Percentiles rank a stretch among this genome's conserved stretches.
Conservation (phyloP, 78 protist genomes). For the Pigoraptor vietnamica region DNA sequence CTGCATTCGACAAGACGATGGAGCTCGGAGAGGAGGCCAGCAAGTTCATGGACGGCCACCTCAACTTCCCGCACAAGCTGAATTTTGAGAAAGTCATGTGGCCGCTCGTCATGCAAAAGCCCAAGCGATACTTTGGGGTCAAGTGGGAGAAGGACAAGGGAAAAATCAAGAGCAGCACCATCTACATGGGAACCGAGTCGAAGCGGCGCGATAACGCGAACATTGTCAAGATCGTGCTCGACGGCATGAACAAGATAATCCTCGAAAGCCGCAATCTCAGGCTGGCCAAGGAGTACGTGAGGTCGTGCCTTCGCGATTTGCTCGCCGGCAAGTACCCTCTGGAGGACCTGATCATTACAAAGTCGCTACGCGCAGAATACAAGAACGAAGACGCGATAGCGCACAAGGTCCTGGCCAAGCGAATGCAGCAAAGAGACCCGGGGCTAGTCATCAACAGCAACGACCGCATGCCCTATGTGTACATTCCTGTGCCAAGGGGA, state of each 20-base stretch:
- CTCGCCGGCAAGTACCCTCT: not conserved
- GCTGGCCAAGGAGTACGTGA: not conserved
- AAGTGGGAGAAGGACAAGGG: not conserved
- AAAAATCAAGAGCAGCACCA: not conserved
- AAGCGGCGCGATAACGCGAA: not conserved
- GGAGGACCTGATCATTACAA: not conserved
- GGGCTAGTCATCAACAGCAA: not conserved
- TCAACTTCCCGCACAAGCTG: not conserved
- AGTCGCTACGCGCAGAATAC: not conserved
- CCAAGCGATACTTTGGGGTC: not conserved
- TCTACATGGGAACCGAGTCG: not conserved
- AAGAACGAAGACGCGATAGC: not conserved
- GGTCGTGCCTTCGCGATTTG: not conserved
- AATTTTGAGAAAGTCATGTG: not conserved
- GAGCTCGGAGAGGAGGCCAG: not conserved
- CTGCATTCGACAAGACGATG: not conserved
- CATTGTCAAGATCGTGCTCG: not conserved
- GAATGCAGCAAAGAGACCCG: not conserved
- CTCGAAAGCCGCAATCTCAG: not conserved
- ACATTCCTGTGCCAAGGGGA: not conserved
- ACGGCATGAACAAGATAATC: not conserved
- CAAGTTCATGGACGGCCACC: not conserved
- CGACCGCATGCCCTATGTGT: not conserved
- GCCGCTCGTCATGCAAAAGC: not conserved
- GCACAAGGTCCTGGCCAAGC: not conserved